Percentiles rank a stretch among this genome's conserved stretches.
Evolutionary conservation across 805 yeast genomes (phyloP).

Genomic region (Candida namnaoensis): DNA sequence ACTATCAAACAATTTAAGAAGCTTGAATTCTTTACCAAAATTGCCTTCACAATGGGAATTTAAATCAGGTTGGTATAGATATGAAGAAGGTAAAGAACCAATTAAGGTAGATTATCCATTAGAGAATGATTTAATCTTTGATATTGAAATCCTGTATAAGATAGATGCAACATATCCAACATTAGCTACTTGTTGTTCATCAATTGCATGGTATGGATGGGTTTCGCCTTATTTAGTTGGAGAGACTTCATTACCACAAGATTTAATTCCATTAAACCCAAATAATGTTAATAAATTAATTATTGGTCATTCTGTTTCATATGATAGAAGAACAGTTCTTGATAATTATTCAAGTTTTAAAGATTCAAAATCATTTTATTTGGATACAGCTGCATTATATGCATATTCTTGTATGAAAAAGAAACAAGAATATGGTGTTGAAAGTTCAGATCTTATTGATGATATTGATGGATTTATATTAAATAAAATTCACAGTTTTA

Average conservation of each 20-base stretch:
- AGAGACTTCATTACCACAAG: constrained; percentile 32
- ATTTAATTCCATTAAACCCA: constrained; percentile 65
- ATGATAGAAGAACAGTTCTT: constrained; percentile 69
- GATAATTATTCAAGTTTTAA: constrained; percentile 63
- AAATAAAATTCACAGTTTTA: constrained; percentile 4
- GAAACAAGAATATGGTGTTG: constrained; percentile 37
- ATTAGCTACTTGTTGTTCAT: constrained; percentile 70
- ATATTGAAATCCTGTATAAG: constrained; percentile 75
- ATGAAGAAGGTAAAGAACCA: constrained; percentile 45
- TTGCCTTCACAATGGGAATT: constrained; percentile 44
- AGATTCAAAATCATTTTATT: constrained; percentile 57
- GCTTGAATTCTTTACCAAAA: constrained; percentile 25
- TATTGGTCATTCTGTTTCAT: constrained; percentile 81
- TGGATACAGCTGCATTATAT: constrained; percentile 88
- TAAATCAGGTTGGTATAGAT: constrained; percentile 71
- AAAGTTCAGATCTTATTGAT: constrained; percentile 4
- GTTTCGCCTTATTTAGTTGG: constrained; percentile 70
- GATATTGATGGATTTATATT: constrained; percentile 10
- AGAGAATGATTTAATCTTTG: constrained; percentile 69
- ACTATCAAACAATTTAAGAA: neutral
- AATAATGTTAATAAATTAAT: constrained; percentile 38
- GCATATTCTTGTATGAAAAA: constrained; percentile 85
- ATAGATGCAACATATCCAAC: constrained; percentile 54
- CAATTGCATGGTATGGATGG: constrained; percentile 87
- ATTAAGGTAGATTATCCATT: constrained; percentile 50